phyloP scores from a whole-genome alignment of 1,139 yeast species.

The Yamadazyma epiphylla region DNA sequence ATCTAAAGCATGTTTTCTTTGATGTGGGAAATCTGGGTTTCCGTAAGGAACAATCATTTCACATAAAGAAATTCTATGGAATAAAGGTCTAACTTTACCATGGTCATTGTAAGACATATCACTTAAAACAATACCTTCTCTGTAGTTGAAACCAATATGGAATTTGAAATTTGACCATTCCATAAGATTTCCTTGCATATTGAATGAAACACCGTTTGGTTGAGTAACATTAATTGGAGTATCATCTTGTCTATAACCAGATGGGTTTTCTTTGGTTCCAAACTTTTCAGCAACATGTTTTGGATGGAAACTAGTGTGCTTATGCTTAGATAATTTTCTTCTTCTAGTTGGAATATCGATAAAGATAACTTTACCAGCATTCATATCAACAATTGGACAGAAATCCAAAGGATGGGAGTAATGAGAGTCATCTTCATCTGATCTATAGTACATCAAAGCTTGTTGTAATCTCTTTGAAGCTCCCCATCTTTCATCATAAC shows the following conservation, averaged over 20 bases:
- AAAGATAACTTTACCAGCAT: constrained; percentile 60
- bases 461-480: constrained; percentile 73
- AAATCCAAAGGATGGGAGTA: constrained; percentile 82
- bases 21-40: constrained; percentile 74
- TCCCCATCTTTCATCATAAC: constrained; percentile 83
- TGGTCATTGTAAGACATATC: constrained; percentile 73
- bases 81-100: constrained; percentile 65
- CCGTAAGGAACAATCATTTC: constrained; percentile 90
- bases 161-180: constrained; percentile 73
- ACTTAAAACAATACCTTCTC: constrained; percentile 79
- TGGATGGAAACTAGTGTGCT: constrained; percentile 69
- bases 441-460: constrained; percentile 74
- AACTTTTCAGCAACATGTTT: constrained; percentile 55
- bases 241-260: constrained; percentile 54
- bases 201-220: constrained; percentile 79
- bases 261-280: constrained; percentile 48
- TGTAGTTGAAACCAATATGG: constrained; percentile 79
- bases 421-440: constrained; percentile 76
- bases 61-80: constrained; percentile 73
- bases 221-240: constrained; percentile 68
- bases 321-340: constrained; percentile 64
- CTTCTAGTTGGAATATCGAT: constrained; percentile 75
- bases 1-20: constrained; percentile 81
- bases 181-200: constrained; percentile 64
- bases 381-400: constrained; percentile 79